Evolutionary conservation across 129 eudicot species (phyloP), one percentile per base, ranked within the genome.

Genomic region (Arctium minus): DNA sequence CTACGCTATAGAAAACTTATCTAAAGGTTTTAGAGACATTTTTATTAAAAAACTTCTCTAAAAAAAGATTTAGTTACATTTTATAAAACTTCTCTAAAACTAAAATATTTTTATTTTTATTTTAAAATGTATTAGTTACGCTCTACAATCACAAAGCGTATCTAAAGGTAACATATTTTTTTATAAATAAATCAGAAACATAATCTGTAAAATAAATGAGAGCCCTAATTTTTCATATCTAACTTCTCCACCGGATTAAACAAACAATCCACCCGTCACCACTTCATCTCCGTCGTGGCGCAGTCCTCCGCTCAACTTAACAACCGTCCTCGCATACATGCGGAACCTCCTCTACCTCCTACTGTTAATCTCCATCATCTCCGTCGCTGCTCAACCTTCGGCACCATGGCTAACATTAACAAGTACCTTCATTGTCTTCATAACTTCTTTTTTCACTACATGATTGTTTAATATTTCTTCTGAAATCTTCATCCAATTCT

Each of bases 341-440:
- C 72, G 82, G 88, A 77, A 27, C 69, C 82, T 86, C 37, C 31
- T 85, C 53, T 35, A 6, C 40, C 33, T 85, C 50, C 17, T 78
- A 9, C 67, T 70, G 1, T 40, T 85, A 1, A 37, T 76, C 73
- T 85, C 82, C 8, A 70, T 82, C 65, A 62, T 29, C 38, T 15
- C 79, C 32, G 72, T 32, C 36, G 72, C 83, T 40, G 83, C 86
- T 81, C 83, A 78, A 35, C 38, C 70, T 13, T 70, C 50, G 65
- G 82, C 85, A 81, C 72, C 22, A 18, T 86, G 88, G 88, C 78
- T 0, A 13, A 83, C 86, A 53, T 53, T 83, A 70, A 60, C 10
- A 6, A 82, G 86, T 83, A 77, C 32, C 40, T 6, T n/a, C 22
- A 17, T 1, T 42, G 5, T 36, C 60, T 4, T 9, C 10, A n/a